Evolutionary conservation across 75 land plant species (phyloP).

Genomic region (Isoetes taiwanensis): DNA sequence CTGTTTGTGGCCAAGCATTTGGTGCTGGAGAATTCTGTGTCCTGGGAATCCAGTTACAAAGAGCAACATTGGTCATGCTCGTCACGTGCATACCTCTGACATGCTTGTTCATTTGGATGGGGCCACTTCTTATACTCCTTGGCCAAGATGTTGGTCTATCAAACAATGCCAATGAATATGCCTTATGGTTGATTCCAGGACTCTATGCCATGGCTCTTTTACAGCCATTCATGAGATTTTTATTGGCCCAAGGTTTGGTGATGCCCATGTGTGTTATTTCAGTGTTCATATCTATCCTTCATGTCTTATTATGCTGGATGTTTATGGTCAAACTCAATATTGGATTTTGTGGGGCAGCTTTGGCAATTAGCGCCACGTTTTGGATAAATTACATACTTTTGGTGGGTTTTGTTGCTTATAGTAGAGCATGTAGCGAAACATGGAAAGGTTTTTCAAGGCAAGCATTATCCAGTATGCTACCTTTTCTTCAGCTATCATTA

Average conservation of each 20-base stretch:
- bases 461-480: constrained; percentile 11
- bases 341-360: constrained; percentile 19
- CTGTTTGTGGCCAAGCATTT: constrained; percentile 73
- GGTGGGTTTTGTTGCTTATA: constrained; percentile 8
- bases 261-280: constrained; percentile 15
- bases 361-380: constrained; percentile 17
- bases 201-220: constrained; percentile 5
- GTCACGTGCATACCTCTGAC: constrained; percentile 19
- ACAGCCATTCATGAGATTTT: constrained; percentile 15
- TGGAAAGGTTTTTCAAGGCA: constrained; percentile 17
- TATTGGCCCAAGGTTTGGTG: constrained; percentile 22
- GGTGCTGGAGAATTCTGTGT: constrained; percentile 55
- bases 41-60: constrained; percentile 65
- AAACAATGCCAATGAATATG: constrained; percentile 15
- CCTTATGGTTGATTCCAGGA: constrained; percentile 8
- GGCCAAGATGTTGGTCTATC: constrained; percentile 29
- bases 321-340: constrained; percentile 16
- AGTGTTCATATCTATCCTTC: constrained; percentile 2
- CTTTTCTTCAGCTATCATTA: constrained; percentile 4
- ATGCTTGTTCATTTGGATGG: constrained; percentile 16
- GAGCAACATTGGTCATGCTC: not conserved
- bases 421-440: constrained; percentile 9
- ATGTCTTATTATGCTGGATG: constrained; percentile 24
- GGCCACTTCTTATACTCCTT: constrained; percentile 8
- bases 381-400: constrained; percentile 19